Evolutionary conservation across 2,329 filamentous ascomycete species (phyloP).

Genomic region (Fusarium stilboides): DNA sequence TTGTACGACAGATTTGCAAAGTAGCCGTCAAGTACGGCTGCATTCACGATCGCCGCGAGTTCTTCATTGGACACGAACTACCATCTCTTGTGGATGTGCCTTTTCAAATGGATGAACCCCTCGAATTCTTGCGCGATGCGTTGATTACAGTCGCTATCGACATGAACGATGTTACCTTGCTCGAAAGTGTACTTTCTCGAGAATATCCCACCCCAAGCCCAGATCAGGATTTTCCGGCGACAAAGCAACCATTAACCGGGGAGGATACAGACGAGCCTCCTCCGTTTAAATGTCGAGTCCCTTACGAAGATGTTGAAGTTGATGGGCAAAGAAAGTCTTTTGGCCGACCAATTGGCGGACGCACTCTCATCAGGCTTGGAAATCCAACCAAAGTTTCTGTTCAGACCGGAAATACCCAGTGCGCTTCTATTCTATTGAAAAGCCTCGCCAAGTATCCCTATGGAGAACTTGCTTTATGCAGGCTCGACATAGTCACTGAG

Average conservation of each 20-base stretch:
- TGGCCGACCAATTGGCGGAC: neutral
- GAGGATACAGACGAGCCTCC: fast-evolving
- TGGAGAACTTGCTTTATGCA: fast-evolving
- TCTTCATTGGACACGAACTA: neutral
- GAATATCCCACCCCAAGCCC: neutral
- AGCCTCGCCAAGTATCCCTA: neutral
- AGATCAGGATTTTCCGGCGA: too few species aligned
- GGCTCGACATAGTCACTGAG: neutral
- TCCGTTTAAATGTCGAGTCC: neutral
- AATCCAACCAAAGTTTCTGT: neutral
- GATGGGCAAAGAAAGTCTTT: neutral
- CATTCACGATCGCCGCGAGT: slow-evolving; percentile 6
- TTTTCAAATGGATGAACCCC: neutral
- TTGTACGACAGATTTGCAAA: neutral
- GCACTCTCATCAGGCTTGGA: slow-evolving; percentile 2
- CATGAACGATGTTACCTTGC: neutral
- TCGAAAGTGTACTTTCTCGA: neutral
- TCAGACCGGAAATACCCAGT: neutral
- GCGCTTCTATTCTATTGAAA: neutral
- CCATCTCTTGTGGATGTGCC: fast-evolving
- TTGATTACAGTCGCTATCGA: neutral
- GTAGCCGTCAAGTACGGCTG: slow-evolving; percentile 6
- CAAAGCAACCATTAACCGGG: fast-evolving
- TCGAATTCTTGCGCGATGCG: neutral
- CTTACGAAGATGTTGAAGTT: neutral